Base-by-base conservation (phyloP, 2,329 filamentous ascomycete species). In the Apiospora kogelbergensis region DNA sequence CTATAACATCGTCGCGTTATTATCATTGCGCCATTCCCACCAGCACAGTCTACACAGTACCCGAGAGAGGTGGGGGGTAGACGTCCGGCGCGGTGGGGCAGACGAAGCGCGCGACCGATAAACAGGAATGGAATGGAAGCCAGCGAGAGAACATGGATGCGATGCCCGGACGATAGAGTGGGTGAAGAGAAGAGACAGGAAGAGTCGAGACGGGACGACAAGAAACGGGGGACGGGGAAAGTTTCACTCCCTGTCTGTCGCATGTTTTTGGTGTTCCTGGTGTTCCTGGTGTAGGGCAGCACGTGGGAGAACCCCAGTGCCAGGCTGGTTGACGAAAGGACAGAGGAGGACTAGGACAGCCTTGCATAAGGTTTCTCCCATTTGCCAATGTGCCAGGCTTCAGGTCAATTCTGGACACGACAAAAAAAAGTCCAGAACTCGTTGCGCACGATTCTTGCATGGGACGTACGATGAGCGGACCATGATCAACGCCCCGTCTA, bases 1-100 rank as follows among this genome's bases (percentile, higher is more conserved):
- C 53, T 60, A 60, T 60, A 60, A 22, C 53, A 37, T 60, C 30
- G 53, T 20, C 15, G 30, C 37, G 30, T n/a, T 60, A 60, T 60
- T n/a, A 60, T 37, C 9, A 60, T 60, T 60, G 53, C 53, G 30
- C 53, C 30, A 60, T 60, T 60, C 53, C 6, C 30, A 60, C 33
- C 53, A 37, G 53, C 53, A 60, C 53, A 60, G 53, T 60, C 53
- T 22, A 17, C 53, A 60, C 53, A 60, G 53, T 60, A 60, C 30
- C 53, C 53, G 53, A 13, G 15, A n/a, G 20, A 2, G 53, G 30
- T 60, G 53, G 53, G 53, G 53, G 53, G 10, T 37, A 33, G 17
- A 13, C 30, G 20, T 37, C 20, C 53, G 53, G 53, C 37, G 20
- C 26, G 30, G 53, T 60, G 53, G 53, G 37, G 53, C 9, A 37